Base-by-base conservation (phyloP, 441 rosid genomes). In the Melastoma candidum region DNA sequence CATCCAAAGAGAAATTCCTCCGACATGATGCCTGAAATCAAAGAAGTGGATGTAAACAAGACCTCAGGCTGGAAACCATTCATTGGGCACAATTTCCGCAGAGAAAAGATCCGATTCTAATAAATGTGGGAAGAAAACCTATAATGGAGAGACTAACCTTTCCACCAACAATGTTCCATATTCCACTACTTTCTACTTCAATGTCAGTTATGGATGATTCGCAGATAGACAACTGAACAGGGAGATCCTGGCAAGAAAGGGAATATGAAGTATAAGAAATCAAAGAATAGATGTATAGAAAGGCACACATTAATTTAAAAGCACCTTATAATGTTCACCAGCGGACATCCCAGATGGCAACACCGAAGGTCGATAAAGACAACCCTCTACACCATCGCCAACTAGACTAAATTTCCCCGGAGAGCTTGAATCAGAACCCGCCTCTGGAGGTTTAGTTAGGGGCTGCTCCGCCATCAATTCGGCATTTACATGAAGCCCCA, bases 151-250 rank as follows among this genome's bases (percentile, higher is more conserved):
- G 0, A 66, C 75, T 64, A 26, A 85, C 95, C 95, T 82, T 77
- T 63, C 90, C 92, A 47, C 90, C 87, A 51, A 88, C 69, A 24
- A 88, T 83, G 69, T 65, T 82, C 95, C 85, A 82, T 58, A 75
- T 68, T 27, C 90, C 84, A 60, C 77, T 84, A 36, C 53, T 65
- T 41, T 66, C 90, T 71, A 71, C 80, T 64, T 81, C 82, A 54
- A 86, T 70, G 51, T 79, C 95, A 46, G 74, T 63, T 46, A 77
- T 64, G 43, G 84, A 77, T 8, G 80, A 74, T 53, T 71, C 74
- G 63, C 71, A 82, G 57, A 85, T 69, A 44, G 77, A 65, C 68
- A 85, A 66, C 25, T 64, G 74, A 48, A 77, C 51, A 61, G 95
- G 95, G 29, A 80, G 80, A 41, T 72, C 80, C 90, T 85, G 69